Evolutionary conservation across 768 basidiomycete species (phyloP).

Genomic region (Russula dissimulans): DNA sequence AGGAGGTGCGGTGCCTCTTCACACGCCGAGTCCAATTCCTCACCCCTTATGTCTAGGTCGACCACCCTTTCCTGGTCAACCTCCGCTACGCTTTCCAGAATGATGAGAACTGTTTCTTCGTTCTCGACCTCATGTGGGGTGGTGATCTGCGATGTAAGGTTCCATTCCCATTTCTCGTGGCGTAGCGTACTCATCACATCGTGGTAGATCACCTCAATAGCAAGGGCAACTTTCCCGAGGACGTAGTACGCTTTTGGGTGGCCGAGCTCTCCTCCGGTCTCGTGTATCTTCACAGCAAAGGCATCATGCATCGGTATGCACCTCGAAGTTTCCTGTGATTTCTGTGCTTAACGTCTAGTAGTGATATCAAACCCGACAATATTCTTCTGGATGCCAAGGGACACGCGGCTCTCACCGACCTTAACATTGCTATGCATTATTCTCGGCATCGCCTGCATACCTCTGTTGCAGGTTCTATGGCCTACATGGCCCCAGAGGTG

Average conservation of each 20-base stretch:
- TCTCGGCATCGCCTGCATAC: constrained; percentile 83
- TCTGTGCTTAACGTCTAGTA: constrained; percentile 25
- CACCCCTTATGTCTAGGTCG: constrained; percentile 43
- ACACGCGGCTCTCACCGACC: constrained; percentile 95
- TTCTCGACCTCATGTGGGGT: constrained; percentile 92
- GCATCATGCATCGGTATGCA: constrained; percentile 88
- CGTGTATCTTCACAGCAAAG: constrained; percentile 82
- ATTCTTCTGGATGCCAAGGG: constrained; percentile 89
- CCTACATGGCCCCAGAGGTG: constrained; percentile 99
- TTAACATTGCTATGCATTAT: constrained; percentile 98
- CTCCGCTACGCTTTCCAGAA: constrained; percentile 95
- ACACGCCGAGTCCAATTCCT: neutral
- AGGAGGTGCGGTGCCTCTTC: constrained; percentile 32
- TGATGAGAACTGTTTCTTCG: constrained; percentile 96
- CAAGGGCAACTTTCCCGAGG: constrained; percentile 54
- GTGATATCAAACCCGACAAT: constrained; percentile 96
- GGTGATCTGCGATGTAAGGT: constrained; percentile 84
- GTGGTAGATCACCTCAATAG: constrained; percentile 75
- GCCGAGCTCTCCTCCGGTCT: constrained; percentile 81
- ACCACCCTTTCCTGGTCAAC: constrained; percentile 85
- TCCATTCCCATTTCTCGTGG: neutral
- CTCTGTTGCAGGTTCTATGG: constrained; percentile 96
- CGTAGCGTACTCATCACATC: constrained; percentile 2
- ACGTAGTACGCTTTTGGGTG: constrained; percentile 76
- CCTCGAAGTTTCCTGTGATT: constrained; percentile 13